These are phyloP conservation scores for Penicillium roqueforti DNA, from an alignment of 495 filamentous ascomycete genomes.

Conservation along the genomic window DNA sequence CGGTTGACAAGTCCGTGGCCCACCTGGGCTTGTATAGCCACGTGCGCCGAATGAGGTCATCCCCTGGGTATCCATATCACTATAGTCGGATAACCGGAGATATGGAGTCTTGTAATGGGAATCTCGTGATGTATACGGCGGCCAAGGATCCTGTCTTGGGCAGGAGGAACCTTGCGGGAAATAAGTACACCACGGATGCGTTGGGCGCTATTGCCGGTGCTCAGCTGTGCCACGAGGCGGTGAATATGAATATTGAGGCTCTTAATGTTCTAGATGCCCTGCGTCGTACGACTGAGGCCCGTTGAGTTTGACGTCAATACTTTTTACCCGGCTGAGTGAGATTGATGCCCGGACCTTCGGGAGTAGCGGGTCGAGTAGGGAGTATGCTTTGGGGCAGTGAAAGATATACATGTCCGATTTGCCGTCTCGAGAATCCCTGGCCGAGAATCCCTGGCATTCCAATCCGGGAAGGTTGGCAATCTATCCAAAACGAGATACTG, in stretches of 20 bases:
- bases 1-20: neutral
- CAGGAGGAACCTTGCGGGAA: neutral
- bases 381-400: neutral
- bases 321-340: neutral
- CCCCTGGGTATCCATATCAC: neutral
- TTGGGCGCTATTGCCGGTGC: neutral
- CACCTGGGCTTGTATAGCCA: neutral
- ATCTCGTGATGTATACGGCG: neutral
- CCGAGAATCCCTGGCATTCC: too few species aligned
- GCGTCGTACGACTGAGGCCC: neutral
- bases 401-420: neutral
- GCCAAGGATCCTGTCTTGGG: neutral
- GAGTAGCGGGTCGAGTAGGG: neutral
- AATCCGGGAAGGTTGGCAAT: neutral
- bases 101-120: neutral
- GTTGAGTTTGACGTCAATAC: neutral
- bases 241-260: conserved; percentile 1
- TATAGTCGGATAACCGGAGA: neutral
- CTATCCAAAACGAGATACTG: neutral
- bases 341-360: neutral
- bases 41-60: conserved; percentile 9
- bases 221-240: neutral
- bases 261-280: neutral
- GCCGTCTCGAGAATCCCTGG: too few species aligned
- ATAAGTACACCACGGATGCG: neutral